phyloP scores from a whole-genome alignment of 2,329 filamentous ascomycete genomes.

The Alternaria arborescens region DNA sequence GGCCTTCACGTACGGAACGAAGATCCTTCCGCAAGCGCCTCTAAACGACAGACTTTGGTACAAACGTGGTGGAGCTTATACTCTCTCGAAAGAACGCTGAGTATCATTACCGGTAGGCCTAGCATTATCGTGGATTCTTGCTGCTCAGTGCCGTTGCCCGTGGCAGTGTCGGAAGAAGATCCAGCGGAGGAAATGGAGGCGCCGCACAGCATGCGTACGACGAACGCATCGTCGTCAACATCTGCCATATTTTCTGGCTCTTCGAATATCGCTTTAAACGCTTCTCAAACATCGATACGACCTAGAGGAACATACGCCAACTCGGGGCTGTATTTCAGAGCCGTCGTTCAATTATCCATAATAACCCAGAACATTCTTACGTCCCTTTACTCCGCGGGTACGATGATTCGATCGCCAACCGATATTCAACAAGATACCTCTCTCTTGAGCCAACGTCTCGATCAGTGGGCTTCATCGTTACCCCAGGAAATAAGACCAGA shows the following conservation, averaged over 20 bases:
- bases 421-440: constrained; percentile 47
- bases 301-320: constrained; percentile 20
- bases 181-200: constrained; percentile 20
- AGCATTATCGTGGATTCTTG: constrained; percentile 47
- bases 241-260: constrained; percentile 5
- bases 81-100: constrained; percentile 51
- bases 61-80: constrained; percentile 55
- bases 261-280: constrained; percentile 8
- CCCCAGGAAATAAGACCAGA: constrained; percentile 44
- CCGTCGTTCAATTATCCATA: constrained; percentile 38
- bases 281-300: constrained; percentile 8
- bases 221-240: constrained; percentile 8
- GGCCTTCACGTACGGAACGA: constrained; percentile 53
- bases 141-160: constrained; percentile 49
- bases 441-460: constrained; percentile 43
- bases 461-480: constrained; percentile 45
- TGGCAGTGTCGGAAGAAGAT: constrained; percentile 32
- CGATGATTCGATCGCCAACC: constrained; percentile 41
- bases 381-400: constrained; percentile 50
- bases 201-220: constrained; percentile 14
- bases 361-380: constrained; percentile 48
- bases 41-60: constrained; percentile 48
- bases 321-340: constrained; percentile 39
- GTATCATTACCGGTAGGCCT: constrained; percentile 52
- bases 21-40: constrained; percentile 37